Percentiles rank a stretch among this genome's conserved stretches.
These are phyloP conservation scores for Graphium sp. DNA, from an alignment of 2,329 filamentous ascomycete species.

Conservation along the genomic window DNA sequence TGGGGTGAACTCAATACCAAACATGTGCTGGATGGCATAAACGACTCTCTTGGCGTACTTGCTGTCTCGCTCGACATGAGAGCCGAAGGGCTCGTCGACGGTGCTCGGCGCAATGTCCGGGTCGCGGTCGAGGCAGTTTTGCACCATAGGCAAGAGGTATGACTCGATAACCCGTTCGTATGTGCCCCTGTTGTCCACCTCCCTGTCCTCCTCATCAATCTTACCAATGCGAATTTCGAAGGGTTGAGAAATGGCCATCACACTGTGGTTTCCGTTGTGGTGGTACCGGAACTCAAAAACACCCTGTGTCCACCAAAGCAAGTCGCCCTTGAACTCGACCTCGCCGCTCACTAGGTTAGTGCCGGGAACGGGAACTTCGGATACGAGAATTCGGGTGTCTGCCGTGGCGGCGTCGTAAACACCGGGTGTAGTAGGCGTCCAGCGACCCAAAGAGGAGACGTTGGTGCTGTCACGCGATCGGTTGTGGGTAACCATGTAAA, in stretches of 20 bases:
- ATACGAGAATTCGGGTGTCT: conserved; percentile 59
- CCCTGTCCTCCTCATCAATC: conserved; percentile 61
- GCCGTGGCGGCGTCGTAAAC: conserved; percentile 60
- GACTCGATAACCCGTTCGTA: conserved; percentile 58
- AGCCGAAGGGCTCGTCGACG: conserved; percentile 69
- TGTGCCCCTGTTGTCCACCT: conserved; percentile 31
- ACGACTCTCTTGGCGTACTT: conserved; percentile 85
- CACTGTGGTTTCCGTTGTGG: conserved; percentile 79
- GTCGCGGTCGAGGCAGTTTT: conserved; percentile 85
- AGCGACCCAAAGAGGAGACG: conserved; percentile 73
- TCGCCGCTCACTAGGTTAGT: conserved; percentile 57
- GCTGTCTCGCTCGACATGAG: conserved; percentile 66
- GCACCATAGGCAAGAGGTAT: conserved; percentile 65
- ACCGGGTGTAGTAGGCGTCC: conserved; percentile 66
- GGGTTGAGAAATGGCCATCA: conserved; percentile 84
- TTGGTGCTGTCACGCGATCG: conserved; percentile 69
- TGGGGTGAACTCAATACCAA: conserved; percentile 87
- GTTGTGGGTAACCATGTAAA: conserved; percentile 95
- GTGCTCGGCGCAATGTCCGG: conserved; percentile 75
- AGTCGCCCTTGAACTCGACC: conserved; percentile 78
- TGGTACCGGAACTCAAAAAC: conserved; percentile 97
- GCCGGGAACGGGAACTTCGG: conserved; percentile 42
- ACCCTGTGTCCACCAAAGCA: conserved; percentile 92
- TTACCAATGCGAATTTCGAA: conserved; percentile 78
- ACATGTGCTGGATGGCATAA: conserved; percentile 91